phyloP scores from a whole-genome alignment of 208 protist species.

The Acanthamoeba sp. region DNA sequence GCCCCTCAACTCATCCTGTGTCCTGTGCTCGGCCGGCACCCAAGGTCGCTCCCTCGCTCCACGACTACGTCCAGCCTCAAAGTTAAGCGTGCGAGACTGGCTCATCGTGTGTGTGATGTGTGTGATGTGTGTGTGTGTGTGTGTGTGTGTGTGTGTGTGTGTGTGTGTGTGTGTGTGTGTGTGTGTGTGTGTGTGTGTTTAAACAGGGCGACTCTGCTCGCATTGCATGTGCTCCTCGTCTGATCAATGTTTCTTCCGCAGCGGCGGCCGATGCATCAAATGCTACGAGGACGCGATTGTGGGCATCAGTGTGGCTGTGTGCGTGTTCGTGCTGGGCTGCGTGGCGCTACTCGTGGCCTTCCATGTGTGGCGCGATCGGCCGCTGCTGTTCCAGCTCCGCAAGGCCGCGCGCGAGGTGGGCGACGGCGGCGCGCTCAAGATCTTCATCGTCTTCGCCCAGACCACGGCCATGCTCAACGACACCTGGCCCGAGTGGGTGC shows the following conservation, averaged over 20 bases:
- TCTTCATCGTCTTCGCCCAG: neutral
- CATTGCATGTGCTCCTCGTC: neutral
- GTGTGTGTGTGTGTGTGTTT: neutral
- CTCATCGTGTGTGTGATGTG: too few relatives aligned
- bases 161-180: too few relatives aligned
- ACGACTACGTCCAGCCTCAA: too few relatives aligned
- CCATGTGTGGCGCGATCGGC: neutral
- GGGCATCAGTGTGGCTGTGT: neutral
- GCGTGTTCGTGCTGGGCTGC: neutral
- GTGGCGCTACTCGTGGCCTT: neutral
- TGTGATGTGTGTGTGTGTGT: too few relatives aligned
- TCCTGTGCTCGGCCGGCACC: neutral
- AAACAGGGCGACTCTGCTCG: neutral
- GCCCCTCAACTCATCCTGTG: neutral
- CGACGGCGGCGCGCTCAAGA: neutral
- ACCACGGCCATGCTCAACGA: neutral
- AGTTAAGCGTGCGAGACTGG: too few relatives aligned
- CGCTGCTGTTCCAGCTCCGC: neutral
- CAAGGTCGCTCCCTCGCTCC: neutral
- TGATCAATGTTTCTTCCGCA: neutral
- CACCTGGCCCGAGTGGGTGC: conserved; percentile 11
- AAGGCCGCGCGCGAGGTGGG: neutral
- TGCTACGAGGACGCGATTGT: neutral
- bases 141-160: too few relatives aligned
- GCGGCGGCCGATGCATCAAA: neutral